These are phyloP conservation scores for Glycine tomentella DNA, from an alignment of 306 rosid species.

Conservation along the genomic window DNA sequence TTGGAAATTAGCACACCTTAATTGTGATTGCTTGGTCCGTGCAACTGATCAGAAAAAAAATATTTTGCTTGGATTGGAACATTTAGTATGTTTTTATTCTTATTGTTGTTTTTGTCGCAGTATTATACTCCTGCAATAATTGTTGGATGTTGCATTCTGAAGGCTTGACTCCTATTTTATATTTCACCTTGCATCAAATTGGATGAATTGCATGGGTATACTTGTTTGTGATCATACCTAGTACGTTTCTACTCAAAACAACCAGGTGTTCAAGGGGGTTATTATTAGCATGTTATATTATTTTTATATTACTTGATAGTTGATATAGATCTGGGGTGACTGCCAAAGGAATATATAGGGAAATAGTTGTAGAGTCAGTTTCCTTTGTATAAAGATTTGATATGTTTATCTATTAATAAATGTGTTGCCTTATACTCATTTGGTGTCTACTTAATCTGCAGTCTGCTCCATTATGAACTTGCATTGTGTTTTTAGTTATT, in stretches of 20 bases:
- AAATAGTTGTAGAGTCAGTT: slow-evolving; percentile 17
- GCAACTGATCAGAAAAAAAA: neutral
- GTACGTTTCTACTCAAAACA: slow-evolving; percentile 49
- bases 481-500: neutral
- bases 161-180: slow-evolving; percentile 40
- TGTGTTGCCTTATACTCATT: neutral
- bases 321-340: too few species aligned
- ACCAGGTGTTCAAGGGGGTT: slow-evolving; percentile 34
- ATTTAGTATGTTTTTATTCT: slow-evolving; percentile 1
- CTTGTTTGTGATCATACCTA: slow-evolving; percentile 40
- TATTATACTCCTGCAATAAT: slow-evolving; percentile 35
- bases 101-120: slow-evolving; percentile 36
- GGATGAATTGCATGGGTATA: slow-evolving; percentile 44
- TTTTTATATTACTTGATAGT: too few species aligned
- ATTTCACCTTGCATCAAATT: slow-evolving; percentile 40
- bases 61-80: neutral
- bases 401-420: neutral
- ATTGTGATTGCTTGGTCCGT: neutral
- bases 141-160: neutral
- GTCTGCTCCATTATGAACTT: too few species aligned
- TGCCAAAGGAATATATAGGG: neutral
- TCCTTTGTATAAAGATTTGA: neutral
- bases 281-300: too few species aligned
- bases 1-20: slow-evolving; percentile 17
- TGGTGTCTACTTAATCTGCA: too few species aligned